Percentiles rank a stretch among this genome's conserved stretches.
Evolutionary conservation across 352 stramenopile species (phyloP).

Genomic region (Peronospora destructor): DNA sequence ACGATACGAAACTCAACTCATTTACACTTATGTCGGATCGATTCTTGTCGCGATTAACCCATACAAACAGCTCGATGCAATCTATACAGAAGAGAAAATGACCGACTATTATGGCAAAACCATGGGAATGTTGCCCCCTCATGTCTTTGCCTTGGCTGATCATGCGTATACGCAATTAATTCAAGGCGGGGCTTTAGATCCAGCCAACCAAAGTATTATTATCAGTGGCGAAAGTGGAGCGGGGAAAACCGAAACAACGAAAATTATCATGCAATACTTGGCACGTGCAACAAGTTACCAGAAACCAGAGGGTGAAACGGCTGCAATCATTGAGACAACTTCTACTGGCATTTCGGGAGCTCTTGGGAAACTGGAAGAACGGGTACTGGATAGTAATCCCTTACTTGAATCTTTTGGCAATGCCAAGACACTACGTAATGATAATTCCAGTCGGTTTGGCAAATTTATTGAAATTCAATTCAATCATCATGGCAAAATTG

Average conservation of each 20-base stretch:
- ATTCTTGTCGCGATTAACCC: conserved; percentile 91
- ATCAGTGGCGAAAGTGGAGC: conserved; percentile 89
- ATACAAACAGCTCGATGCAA: conserved; percentile 70
- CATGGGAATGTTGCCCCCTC: conserved; percentile 73
- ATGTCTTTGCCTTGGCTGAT: conserved; percentile 88
- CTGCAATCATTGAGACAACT: conserved; percentile 11
- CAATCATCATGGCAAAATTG: conserved; percentile 88
- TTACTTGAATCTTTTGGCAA: conserved; percentile 88
- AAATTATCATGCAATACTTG: conserved; percentile 90
- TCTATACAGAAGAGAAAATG: conserved; percentile 78
- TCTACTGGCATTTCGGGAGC: conserved; percentile 80
- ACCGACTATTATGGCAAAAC: conserved; percentile 84
- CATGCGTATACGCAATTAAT: conserved; percentile 87
- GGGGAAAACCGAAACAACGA: conserved; percentile 88
- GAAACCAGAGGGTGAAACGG: conserved; percentile 28
- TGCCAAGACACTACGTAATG: conserved; percentile 93
- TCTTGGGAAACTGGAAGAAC: conserved; percentile 78
- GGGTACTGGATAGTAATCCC: conserved; percentile 84
- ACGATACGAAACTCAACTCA: conserved; percentile 89
- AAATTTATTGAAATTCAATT: conserved; percentile 98
- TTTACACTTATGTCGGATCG: conserved; percentile 91
- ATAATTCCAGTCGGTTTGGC: conserved; percentile 95
- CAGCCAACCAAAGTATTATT: conserved; percentile 88
- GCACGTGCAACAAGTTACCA: conserved; percentile 70
- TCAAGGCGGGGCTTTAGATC: conserved; percentile 67